Conservation (phyloP, 108 stramenopile genomes). For the Tribonema minus region DNA sequence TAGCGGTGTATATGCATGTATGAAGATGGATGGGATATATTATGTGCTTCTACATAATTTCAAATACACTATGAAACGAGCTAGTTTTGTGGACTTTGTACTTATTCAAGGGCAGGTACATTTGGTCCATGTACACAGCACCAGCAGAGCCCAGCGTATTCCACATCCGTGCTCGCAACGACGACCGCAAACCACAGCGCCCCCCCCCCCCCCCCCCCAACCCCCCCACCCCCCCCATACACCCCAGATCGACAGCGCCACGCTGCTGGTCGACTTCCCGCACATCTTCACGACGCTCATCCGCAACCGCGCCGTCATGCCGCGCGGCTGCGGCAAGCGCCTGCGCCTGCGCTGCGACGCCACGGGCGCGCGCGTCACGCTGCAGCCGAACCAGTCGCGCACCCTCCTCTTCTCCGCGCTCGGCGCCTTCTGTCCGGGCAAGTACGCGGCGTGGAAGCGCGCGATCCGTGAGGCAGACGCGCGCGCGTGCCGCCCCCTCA, state of each 20-base stretch:
- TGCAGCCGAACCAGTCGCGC: slow-evolving; percentile 34
- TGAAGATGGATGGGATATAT: no score
- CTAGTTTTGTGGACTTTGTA: no score
- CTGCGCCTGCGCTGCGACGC: slow-evolving; percentile 12
- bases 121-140: no score
- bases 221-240: no score
- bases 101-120: no score
- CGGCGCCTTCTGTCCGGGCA: slow-evolving; percentile 28
- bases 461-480: slow-evolving; percentile 10
- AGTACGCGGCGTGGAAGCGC: slow-evolving; percentile 31
- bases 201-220: no score
- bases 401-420: slow-evolving; percentile 22
- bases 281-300: slow-evolving; percentile 34
- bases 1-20: no score
- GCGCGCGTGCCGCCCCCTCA: slow-evolving; percentile 3
- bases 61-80: no score
- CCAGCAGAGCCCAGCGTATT: no score
- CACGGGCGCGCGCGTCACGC: neutral
- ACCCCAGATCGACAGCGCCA: neutral
- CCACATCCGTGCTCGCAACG: no score
- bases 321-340: slow-evolving; percentile 32
- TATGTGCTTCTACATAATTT: no score
- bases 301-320: slow-evolving; percentile 35
- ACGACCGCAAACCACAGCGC: no score
- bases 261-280: slow-evolving; percentile 19